Percentiles rank a stretch among this genome's conserved stretches.
Evolutionary conservation across 495 filamentous ascomycete genomes (phyloP).

Genomic region (Glarea lozoyensis): DNA sequence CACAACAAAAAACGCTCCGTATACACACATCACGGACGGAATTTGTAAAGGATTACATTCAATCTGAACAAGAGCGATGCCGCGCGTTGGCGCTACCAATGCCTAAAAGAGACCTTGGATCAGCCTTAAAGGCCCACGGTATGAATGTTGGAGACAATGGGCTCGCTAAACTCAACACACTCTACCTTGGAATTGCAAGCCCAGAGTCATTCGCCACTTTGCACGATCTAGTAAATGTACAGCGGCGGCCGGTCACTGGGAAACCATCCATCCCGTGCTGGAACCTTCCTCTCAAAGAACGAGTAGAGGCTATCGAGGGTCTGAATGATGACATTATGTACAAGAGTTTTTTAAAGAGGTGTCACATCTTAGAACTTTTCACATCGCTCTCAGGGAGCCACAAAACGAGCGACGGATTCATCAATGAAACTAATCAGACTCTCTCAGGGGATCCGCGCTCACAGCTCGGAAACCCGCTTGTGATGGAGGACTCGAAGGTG

Average conservation of each 20-base stretch:
- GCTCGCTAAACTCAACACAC: neutral
- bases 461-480: neutral
- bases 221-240: neutral
- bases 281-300: neutral
- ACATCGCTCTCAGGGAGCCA: neutral
- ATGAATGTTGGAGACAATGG: neutral
- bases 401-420: slow-evolving; percentile 5
- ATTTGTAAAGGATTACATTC: neutral
- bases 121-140: neutral
- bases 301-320: neutral
- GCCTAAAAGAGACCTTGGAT: neutral
- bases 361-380: slow-evolving; percentile 2
- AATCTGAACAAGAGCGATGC: neutral
- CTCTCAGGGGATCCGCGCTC: neutral
- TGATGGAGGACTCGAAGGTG: neutral
- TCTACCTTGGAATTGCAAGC: slow-evolving; percentile 2
- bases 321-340: neutral
- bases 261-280: neutral
- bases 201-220: neutral
- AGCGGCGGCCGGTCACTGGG: neutral
- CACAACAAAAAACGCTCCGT: too few species aligned
- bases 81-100: neutral
- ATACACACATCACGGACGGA: too few species aligned
- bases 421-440: neutral
- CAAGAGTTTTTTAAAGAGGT: neutral